phyloP scores from a whole-genome alignment of 176 grass and related monocot species.

The Tuctoria greenei region DNA sequence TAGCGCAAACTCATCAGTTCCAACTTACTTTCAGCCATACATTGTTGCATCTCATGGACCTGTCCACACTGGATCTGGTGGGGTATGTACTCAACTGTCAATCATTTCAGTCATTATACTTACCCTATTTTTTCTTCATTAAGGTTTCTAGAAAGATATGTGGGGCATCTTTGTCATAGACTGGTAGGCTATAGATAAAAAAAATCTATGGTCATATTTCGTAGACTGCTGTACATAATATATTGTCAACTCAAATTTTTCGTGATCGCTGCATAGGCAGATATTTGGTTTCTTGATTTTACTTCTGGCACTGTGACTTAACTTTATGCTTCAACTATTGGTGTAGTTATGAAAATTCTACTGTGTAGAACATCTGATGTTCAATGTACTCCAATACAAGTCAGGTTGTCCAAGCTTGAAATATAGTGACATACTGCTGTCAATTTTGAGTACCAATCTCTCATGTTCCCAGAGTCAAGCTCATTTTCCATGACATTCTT shows the following conservation, averaged over 20 bases:
- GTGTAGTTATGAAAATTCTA: neutral
- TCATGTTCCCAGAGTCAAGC: neutral
- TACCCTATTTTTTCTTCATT: neutral
- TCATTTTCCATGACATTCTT: neutral
- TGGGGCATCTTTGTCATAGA: neutral
- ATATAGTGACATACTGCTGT: neutral
- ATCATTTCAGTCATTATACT: conserved; percentile 4
- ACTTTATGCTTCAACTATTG: neutral
- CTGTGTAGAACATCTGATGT: neutral
- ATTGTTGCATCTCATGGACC: conserved; percentile 88
- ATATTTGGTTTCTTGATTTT: neutral
- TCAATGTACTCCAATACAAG: neutral
- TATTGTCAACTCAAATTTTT: neutral
- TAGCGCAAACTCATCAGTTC: conserved; percentile 67
- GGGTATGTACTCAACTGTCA: conserved; percentile 61
- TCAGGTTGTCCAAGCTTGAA: conserved; percentile 16
- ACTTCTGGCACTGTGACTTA: neutral
- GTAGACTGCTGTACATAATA: neutral
- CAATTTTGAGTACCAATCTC: neutral
- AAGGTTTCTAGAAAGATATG: neutral
- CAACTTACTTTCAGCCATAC: conserved; percentile 88
- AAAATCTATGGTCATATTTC: neutral
- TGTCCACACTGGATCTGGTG: conserved; percentile 61
- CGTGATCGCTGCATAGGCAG: neutral
- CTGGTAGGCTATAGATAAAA: neutral